Evolutionary conservation across 2,329 filamentous ascomycete genomes (phyloP).

Genomic region (Aspergillus chevalieri): DNA sequence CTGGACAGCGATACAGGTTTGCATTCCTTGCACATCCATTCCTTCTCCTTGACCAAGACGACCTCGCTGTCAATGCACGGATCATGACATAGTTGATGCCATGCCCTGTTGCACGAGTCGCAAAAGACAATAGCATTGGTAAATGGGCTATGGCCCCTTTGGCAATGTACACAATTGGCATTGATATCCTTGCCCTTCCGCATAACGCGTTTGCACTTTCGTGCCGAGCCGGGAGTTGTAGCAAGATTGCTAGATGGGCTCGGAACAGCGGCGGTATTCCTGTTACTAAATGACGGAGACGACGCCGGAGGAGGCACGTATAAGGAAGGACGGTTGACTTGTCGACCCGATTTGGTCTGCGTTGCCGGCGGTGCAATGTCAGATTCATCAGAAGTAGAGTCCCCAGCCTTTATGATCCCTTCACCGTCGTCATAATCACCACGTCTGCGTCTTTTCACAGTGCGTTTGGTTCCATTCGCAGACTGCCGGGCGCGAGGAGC

Average conservation of each 20-base stretch:
- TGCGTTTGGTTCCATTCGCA: conserved; percentile 10
- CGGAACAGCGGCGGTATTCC: conserved; percentile 10
- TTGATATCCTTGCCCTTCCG: conserved; percentile 39
- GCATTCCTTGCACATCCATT: conserved; percentile 68
- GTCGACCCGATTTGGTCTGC: conserved; percentile 69
- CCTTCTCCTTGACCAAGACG: conserved; percentile 58
- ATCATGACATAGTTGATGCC: conserved; percentile 77
- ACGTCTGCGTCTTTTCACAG: conserved; percentile 17
- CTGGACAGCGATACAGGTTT: conserved; percentile 42
- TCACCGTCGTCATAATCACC: conserved; percentile 26
- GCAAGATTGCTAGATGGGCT: conserved; percentile 6
- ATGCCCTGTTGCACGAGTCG: conserved; percentile 70
- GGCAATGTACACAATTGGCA: conserved; percentile 64
- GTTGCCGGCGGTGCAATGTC: conserved; percentile 53
- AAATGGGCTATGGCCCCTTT: conserved; percentile 63
- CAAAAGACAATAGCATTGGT: conserved; percentile 81
- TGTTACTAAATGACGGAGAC: conserved; percentile 12
- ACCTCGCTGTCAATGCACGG: conserved; percentile 66
- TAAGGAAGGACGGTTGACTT: conserved; percentile 59
- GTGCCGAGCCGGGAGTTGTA: conserved; percentile 23
- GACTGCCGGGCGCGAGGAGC: conserved; percentile 13
- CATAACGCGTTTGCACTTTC: conserved; percentile 53
- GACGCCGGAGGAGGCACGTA: conserved; percentile 49
- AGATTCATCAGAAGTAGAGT: conserved; percentile 34
- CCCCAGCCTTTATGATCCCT: conserved; percentile 27